Percentiles rank a stretch among this genome's conserved stretches.
These are phyloP conservation scores for Hymenoscyphus fraxineus DNA, from an alignment of 2,329 filamentous ascomycete species.

Conservation along the genomic window DNA sequence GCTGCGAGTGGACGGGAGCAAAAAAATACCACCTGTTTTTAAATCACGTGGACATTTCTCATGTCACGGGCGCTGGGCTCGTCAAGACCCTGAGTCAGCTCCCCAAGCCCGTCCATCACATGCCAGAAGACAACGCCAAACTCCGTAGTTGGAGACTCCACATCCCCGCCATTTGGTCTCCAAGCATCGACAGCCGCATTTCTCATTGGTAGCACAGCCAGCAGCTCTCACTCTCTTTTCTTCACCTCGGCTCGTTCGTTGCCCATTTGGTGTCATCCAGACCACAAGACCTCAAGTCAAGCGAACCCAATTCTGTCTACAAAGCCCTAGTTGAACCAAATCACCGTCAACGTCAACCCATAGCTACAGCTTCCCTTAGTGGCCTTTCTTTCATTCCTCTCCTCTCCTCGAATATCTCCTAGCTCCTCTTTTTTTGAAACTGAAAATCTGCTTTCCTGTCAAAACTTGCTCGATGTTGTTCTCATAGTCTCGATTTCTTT, in stretches of 20 bases:
- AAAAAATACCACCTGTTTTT: not conserved
- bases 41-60: too few species aligned
- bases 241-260: not conserved
- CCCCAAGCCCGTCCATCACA: not conserved
- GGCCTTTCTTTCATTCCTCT: not conserved
- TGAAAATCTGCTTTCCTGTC: constrained; percentile 5
- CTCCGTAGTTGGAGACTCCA: too few species aligned
- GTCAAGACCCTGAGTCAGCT: not conserved
- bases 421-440: constrained; percentile 7
- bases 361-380: not conserved
- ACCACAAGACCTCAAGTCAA: not conserved
- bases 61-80: too few species aligned
- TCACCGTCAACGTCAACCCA: not conserved
- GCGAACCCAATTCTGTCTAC: not conserved
- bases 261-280: not conserved
- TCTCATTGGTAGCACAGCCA: constrained; percentile 1
- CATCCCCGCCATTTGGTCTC: not conserved
- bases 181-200: not conserved
- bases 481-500: not conserved
- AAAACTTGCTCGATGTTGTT: not conserved
- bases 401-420: not conserved
- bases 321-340: not conserved
- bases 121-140: not conserved
- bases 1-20: not conserved
- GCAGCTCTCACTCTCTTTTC: not conserved